Base-by-base conservation (phyloP, 75 land plant species). In the Selaginella tamariscina region DNA sequence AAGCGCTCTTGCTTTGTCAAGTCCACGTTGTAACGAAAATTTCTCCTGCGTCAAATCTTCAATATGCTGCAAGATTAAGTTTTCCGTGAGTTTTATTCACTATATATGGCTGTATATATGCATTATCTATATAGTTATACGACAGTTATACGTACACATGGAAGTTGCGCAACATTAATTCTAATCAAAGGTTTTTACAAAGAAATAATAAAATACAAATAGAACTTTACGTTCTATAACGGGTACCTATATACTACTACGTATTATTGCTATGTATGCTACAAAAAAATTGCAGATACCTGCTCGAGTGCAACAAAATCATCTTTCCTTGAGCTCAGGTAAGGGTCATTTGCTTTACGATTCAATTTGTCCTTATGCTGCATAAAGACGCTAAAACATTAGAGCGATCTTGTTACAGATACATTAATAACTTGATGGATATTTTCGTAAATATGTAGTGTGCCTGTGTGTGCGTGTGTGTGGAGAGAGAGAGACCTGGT, bases 41-140 rank as follows among this genome's bases (percentile, higher is more conserved):
- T 93, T 93, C 54, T 93, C 98, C 73, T 86, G 89, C 20, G 98
- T 88, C 71, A 93, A 75, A 69, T 93, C 98, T 72, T 86, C 89
- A 74, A 93, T 93, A 72, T 86, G 90, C 98, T 88, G 98, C 68
- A 32, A 39, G 33, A 66, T 39, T 2, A 1, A 2, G 0, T 22
- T 54, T 9, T 54, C 23, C 33, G 33, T 67, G 27, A 29, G 24
- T 62, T 26, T 28, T 22, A 68, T 22, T 18, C 15, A 39, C 5
- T 28, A 1, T 22, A 24, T 15, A 11, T 5, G 23, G 28, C n/a
- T 21, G 20, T 1, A 68, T 18, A 26, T n/a, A n/a, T n/a, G 29
- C 24, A 2, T 2, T 27, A 23, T 32, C 27, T 33, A 13, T 1
- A n/a, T n/a, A n/a, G n/a, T n/a, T n/a, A n/a, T n/a, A n/a, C n/a